Conservation (phyloP, 305 asterid species). For the Fraxinus sp. region DNA sequence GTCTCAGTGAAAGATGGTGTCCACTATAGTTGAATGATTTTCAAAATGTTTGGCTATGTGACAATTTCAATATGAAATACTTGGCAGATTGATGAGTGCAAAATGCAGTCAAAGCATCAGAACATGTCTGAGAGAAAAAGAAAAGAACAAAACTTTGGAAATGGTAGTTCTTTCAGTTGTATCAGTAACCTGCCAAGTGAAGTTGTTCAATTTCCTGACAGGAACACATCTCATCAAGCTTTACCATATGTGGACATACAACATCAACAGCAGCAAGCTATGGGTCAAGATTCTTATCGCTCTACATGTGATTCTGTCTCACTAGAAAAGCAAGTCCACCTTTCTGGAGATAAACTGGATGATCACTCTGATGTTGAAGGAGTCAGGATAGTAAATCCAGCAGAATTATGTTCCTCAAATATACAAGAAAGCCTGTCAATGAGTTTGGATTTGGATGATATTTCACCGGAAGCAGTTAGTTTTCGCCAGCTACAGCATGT, state of each 20-base stretch:
- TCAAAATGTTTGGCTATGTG: constrained; percentile 1
- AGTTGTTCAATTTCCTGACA: constrained; percentile 34
- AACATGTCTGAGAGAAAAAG: constrained; percentile 34
- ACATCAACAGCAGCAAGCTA: constrained; percentile 29
- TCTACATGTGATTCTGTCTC: constrained; percentile 29
- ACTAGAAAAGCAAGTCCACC: constrained; percentile 27
- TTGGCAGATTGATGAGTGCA: constrained; percentile 41
- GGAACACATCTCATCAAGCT: constrained; percentile 36
- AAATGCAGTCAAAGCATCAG: constrained; percentile 40
- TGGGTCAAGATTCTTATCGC: constrained; percentile 32
- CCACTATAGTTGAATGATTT: neutral
- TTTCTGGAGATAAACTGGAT: constrained; percentile 27
- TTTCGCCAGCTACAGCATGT: constrained; percentile 75
- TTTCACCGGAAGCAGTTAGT: constrained; percentile 64
- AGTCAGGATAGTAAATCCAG: constrained; percentile 26
- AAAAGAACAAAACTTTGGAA: constrained; percentile 32
- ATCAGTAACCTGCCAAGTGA: constrained; percentile 30
- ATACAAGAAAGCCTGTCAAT: constrained; percentile 43
- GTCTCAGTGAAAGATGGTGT: neutral
- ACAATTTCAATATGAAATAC: constrained; percentile 15
- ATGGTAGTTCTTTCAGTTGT: constrained; percentile 29
- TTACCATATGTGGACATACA: constrained; percentile 33
- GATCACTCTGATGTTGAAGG: constrained; percentile 38
- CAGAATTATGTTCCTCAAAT: constrained; percentile 47
- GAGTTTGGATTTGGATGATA: constrained; percentile 50